phyloP scores from a whole-genome alignment of 352 stramenopile species.

The Pythium aphanidermatum region DNA sequence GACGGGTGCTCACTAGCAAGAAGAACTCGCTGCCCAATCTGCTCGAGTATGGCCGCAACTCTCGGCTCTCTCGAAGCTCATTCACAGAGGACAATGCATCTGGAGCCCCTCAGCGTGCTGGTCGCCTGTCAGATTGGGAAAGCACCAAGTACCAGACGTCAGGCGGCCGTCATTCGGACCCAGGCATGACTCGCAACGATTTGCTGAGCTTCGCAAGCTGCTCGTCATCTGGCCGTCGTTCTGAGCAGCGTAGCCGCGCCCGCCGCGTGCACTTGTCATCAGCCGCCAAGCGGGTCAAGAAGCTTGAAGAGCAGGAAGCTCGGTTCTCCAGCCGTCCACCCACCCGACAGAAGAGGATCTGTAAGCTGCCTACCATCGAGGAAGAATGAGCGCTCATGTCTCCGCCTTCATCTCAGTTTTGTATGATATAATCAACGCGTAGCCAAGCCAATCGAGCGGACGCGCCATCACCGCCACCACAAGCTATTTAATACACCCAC shows the following conservation, averaged over 20 bases:
- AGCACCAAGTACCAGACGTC: constrained; percentile 39
- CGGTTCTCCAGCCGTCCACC: constrained; percentile 38
- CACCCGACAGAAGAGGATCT: constrained; percentile 29
- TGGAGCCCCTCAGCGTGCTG: neutral
- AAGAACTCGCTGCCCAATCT: constrained; percentile 47
- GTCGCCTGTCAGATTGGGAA: constrained; percentile 45
- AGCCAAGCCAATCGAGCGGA: neutral
- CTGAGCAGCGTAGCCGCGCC: constrained; percentile 39
- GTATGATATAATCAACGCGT: too few relatives aligned
- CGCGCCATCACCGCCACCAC: neutral
- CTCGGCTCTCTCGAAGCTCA: constrained; percentile 35
- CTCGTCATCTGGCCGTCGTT: constrained; percentile 24
- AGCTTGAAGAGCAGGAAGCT: constrained; percentile 73
- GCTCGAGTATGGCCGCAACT: constrained; percentile 34
- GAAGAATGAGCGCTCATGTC: constrained; percentile 17
- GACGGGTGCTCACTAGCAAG: constrained; percentile 30
- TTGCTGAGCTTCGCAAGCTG: constrained; percentile 61
- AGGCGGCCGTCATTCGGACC: constrained; percentile 60
- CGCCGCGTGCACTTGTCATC: constrained; percentile 73
- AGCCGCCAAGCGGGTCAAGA: constrained; percentile 77
- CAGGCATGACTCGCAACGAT: constrained; percentile 51
- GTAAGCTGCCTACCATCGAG: constrained; percentile 29
- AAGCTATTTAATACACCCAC: constrained; percentile 8
- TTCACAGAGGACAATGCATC: constrained; percentile 35
- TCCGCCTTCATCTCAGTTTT: too few relatives aligned